phyloP scores from a whole-genome alignment of 768 basidiomycete species.

The Hypholoma fasciculare region DNA sequence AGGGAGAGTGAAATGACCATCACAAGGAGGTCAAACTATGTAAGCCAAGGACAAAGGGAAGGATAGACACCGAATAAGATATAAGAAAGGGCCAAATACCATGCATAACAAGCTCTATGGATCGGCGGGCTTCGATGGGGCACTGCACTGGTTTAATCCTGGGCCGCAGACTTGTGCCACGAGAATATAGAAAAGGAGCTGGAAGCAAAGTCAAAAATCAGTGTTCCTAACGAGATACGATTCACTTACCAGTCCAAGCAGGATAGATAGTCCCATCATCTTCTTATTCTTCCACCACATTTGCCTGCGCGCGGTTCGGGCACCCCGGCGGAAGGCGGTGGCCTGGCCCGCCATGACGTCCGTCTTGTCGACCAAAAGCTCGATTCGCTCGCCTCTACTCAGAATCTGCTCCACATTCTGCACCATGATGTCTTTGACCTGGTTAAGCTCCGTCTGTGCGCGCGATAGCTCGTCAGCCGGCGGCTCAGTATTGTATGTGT shows the following conservation, averaged over 20 bases:
- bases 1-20: background rate
- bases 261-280: constrained; percentile 60
- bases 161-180: constrained; percentile 90
- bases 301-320: constrained; percentile 75
- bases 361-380: constrained; percentile 95
- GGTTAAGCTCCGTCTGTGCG: constrained; percentile 85
- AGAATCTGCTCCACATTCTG: constrained; percentile 98
- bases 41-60: background rate
- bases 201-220: background rate
- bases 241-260: constrained; percentile 68
- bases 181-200: constrained; percentile 82
- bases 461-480: constrained; percentile 87
- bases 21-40: background rate
- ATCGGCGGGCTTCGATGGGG: constrained; percentile 20
- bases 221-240: background rate
- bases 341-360: constrained; percentile 94
- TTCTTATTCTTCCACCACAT: constrained; percentile 92
- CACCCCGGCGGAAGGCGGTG: constrained; percentile 89
- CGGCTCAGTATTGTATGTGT: constrained; percentile 86
- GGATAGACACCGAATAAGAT: background rate
- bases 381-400: constrained; percentile 91
- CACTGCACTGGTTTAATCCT: constrained; percentile 54
- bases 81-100: constrained; percentile 4
- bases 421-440: constrained; percentile 97
- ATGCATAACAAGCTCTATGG: constrained; percentile 1